Conservation (phyloP, 2,329 filamentous ascomycete genomes). For the Penicillium sp. region DNA sequence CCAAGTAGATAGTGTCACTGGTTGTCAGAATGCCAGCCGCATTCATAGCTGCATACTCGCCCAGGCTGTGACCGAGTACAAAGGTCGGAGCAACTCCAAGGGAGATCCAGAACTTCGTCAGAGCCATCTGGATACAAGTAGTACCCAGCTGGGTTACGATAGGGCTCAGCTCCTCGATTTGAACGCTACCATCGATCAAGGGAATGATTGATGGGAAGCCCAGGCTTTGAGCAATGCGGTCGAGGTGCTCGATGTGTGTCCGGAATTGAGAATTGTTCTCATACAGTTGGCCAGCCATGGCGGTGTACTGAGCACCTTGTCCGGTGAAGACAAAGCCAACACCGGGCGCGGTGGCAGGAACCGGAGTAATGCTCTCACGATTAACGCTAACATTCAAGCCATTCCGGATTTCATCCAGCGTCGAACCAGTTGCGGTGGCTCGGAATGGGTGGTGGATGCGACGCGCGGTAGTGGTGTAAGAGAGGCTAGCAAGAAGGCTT, state of each 20-base stretch:
- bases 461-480: slow-evolving; percentile 66
- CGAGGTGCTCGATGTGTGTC: slow-evolving; percentile 29
- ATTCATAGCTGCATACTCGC: slow-evolving; percentile 43
- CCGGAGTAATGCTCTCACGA: slow-evolving; percentile 19
- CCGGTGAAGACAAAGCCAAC: slow-evolving; percentile 36
- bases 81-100: slow-evolving; percentile 35
- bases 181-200: slow-evolving; percentile 25
- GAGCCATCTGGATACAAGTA: slow-evolving; percentile 43
- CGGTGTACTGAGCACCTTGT: slow-evolving; percentile 38
- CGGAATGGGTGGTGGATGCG: slow-evolving; percentile 44
- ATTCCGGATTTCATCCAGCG: slow-evolving; percentile 17
- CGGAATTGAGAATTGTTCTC: slow-evolving; percentile 29
- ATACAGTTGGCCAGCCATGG: slow-evolving; percentile 31
- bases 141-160: slow-evolving; percentile 40
- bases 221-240: slow-evolving; percentile 29
- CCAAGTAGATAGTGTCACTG: slow-evolving; percentile 40
- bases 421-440: slow-evolving; percentile 24
- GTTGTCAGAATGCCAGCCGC: slow-evolving; percentile 38
- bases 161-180: slow-evolving; percentile 21
- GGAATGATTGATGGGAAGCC: slow-evolving; percentile 31
- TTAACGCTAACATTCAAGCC: slow-evolving; percentile 17
- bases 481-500: slow-evolving; percentile 54
- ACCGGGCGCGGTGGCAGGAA: slow-evolving; percentile 21
- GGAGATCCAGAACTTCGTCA: slow-evolving; percentile 34
- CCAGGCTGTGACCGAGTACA: slow-evolving; percentile 44